Base-by-base conservation (phyloP, 2,329 filamentous ascomycete genomes). In the Hypoxylon sp. region DNA sequence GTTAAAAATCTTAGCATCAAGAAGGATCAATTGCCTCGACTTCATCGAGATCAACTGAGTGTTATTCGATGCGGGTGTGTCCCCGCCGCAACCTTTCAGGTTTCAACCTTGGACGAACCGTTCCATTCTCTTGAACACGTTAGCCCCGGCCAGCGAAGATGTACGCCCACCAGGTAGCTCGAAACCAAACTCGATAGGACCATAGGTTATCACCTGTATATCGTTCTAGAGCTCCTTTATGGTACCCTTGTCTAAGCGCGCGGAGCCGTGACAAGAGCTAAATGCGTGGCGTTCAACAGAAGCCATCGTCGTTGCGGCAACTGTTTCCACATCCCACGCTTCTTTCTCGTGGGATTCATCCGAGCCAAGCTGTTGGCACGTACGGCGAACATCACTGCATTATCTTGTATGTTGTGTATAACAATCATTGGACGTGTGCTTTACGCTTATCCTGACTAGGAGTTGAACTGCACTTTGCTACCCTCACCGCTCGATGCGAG, bases 251-350 rank as follows among this genome's bases (percentile, higher is more conserved):
- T 37, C 19, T 62, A 62, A 49, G 64, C 61, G 56, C 55, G 60
- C 37, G 55, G 48, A 54, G 57, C 52, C 56, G 48, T 44, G 26
- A 62, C 47, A 39, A 34, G 60, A 53, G 41, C 46, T 61, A 54
- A 34, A 50, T 61, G 41, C 57, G 44, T 46, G 47, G 32, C 34
- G 47, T 26, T 48, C 52, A 56, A 51, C 47, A 48, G 43, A 43
- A 64, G 47, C 39, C 50, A 59, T 65, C 61, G 52, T 46, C 47
- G 58, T 62, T 52, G 52, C 55, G 57, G 61, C 32, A 59, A 59
- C 51, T 39, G 39, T 62, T 49, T 26, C 30, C 47, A 61, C 46
- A 55, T 56, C 34, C 44, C 50, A 47, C 49, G 49, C 43, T 55
- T 47, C 28, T 15, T 51, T 52, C 39, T 34, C 46, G 44, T 49